Conservation (phyloP, 2,329 filamentous ascomycete species). For the Mycosphaerella sp. region DNA sequence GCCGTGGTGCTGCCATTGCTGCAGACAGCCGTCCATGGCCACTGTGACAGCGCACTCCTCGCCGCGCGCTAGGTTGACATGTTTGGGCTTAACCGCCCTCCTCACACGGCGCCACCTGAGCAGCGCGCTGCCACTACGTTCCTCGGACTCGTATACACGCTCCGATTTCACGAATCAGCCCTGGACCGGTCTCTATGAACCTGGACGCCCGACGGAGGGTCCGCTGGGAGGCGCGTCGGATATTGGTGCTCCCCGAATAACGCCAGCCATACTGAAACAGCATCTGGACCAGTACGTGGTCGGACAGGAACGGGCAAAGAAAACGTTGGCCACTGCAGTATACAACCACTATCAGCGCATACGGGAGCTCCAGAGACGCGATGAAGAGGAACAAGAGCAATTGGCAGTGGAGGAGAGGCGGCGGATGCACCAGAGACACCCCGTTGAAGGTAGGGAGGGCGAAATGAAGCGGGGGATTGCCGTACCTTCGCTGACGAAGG, state of each 20-base stretch:
- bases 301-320: constrained; percentile 90
- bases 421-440: constrained; percentile 59
- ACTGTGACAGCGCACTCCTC: constrained; percentile 21
- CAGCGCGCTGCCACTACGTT: constrained; percentile 28
- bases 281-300: constrained; percentile 95
- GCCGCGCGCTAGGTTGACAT: constrained; percentile 40
- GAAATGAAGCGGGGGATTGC: constrained; percentile 31
- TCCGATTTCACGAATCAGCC: constrained; percentile 59
- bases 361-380: constrained; percentile 65
- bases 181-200: constrained; percentile 58
- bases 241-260: constrained; percentile 54
- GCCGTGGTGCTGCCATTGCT: neutral
- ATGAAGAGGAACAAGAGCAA: constrained; percentile 71
- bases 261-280: constrained; percentile 67
- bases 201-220: constrained; percentile 55
- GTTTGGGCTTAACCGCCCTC: constrained; percentile 36
- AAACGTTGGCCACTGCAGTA: constrained; percentile 83
- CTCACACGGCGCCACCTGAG: constrained; percentile 33
- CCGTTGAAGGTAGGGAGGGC: constrained; percentile 62
- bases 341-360: constrained; percentile 96
- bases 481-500: constrained; percentile 32
- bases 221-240: constrained; percentile 56
- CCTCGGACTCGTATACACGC: constrained; percentile 45
- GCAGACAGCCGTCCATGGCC: constrained; percentile 12
- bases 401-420: constrained; percentile 64